Evolutionary conservation across 495 filamentous ascomycete species (phyloP).

Genomic region (Penicillium malachiteum): DNA sequence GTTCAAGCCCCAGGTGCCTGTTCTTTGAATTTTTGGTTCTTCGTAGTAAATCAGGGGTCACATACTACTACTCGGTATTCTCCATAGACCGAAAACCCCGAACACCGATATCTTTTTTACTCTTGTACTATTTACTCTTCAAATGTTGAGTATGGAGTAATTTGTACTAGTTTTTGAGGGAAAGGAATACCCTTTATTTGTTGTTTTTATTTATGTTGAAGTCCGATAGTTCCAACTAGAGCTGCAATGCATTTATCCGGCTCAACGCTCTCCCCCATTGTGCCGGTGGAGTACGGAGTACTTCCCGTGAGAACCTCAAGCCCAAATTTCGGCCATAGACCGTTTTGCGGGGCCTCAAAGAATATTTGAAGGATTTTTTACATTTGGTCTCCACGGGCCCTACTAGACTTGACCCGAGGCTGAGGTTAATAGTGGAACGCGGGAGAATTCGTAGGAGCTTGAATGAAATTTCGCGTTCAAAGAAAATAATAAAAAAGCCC

Average conservation of each 20-base stretch:
- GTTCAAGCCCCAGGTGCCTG: background rate
- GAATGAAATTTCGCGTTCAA: background rate
- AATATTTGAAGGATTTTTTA: background rate
- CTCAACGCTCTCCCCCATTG: constrained; percentile 5
- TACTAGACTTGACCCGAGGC: background rate
- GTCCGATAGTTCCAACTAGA: background rate
- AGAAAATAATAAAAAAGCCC: background rate
- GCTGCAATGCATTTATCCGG: constrained; percentile 2
- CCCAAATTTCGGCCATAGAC: background rate
- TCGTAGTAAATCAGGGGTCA: background rate
- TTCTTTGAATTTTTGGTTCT: background rate
- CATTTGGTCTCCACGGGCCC: background rate
- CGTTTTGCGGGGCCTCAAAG: background rate
- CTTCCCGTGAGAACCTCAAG: background rate
- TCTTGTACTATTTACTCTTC: too few species aligned
- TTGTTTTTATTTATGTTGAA: background rate
- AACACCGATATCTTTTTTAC: too few species aligned
- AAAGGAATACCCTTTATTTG: too few species aligned
- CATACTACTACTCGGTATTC: too few species aligned
- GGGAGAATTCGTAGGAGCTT: background rate
- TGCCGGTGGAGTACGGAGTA: background rate
- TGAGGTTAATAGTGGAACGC: background rate
- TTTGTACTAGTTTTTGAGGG: too few species aligned
- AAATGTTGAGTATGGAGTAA: too few species aligned
- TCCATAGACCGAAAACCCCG: too few species aligned